Base-by-base conservation (phyloP, 2,329 filamentous ascomycete species). In the Helotiales sp. region DNA sequence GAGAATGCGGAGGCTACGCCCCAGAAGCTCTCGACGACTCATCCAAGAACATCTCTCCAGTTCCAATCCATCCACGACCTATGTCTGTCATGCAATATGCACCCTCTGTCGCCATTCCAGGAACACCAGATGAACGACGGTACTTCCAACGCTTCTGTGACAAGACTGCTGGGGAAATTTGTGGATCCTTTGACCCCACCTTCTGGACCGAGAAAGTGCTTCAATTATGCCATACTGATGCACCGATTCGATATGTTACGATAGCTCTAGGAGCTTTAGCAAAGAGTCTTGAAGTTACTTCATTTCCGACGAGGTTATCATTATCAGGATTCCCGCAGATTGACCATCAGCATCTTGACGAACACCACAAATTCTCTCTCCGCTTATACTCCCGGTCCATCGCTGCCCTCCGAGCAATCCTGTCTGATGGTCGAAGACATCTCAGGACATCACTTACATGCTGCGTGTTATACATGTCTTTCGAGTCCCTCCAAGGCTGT, bases 191-290 rank as follows among this genome's bases (percentile, higher is more conserved):
- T 36, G 67, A 70, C 55, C 66, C 67, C 10, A 63, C 62, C 12
- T 70, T 70, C 50, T 70, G 69, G 69, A 70, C 66, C 3, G 66
- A 70, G 54, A 70, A 70, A 50, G 66, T 70, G 25, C 69, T 68
- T 17, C 69, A 70, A 52, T 59, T 70, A 2, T 70, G 69, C 53
- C 69, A 70, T 58, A 55, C 62, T 25, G 67, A 70, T 57, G 63
- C 67, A 7, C 67, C 67, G 0, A 70, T 70, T 40, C 58, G 66
- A 54, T 66, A 68, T 57, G 69, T 66, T 17, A 68, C 65, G 38
- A 69, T 70, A 52, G 67, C 69, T 46, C 52, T 70, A 27, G 69
- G 67, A 48, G 69, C 67, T 17, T 63, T 70, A 9, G 65, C 69
- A 12, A 70, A 67, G 52, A 67, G 63, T 9, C 54, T 69, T 8